These are phyloP conservation scores for Pyrenula massariospora DNA, from an alignment of 495 filamentous ascomycete genomes.

Conservation along the genomic window DNA sequence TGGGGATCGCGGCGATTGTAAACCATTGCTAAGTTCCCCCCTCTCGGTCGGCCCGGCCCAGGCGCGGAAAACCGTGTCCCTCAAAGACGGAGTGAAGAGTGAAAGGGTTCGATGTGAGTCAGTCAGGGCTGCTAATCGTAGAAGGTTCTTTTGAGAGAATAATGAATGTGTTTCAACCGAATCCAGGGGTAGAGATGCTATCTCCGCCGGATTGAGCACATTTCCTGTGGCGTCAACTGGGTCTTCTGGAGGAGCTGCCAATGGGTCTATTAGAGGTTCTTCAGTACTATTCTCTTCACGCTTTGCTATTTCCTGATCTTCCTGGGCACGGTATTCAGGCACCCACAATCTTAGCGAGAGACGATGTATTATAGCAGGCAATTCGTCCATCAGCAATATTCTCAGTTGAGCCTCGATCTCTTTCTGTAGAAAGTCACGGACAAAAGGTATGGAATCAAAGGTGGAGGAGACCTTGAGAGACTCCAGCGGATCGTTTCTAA, in stretches of 20 bases:
- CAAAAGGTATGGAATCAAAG: constrained; percentile 97
- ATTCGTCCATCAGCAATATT: constrained; percentile 90
- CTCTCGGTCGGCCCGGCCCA: constrained; percentile 77
- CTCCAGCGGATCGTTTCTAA: constrained; percentile 94
- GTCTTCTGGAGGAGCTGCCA: constrained; percentile 68
- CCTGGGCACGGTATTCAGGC: constrained; percentile 63
- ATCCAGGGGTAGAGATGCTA: constrained; percentile 64
- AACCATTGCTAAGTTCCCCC: constrained; percentile 43
- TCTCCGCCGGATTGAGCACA: constrained; percentile 57
- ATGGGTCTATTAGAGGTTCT: constrained; percentile 55
- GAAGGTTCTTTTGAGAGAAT: constrained; percentile 83
- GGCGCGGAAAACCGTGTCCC: constrained; percentile 78
- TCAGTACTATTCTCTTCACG: constrained; percentile 19
- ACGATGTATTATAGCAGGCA: constrained; percentile 90
- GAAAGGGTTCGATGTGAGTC: constrained; percentile 80
- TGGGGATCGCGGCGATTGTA: constrained; percentile 37
- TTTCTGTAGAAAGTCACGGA: constrained; percentile 90
- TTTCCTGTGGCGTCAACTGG: constrained; percentile 67
- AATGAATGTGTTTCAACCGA: constrained; percentile 67
- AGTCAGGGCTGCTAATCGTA: constrained; percentile 62
- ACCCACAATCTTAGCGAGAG: constrained; percentile 84
- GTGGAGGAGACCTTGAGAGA: constrained; percentile 97
- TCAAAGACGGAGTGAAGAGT: constrained; percentile 71
- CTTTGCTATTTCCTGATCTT: constrained; percentile 34
- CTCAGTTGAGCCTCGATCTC: constrained; percentile 93